Evolutionary conservation across 2,329 filamentous ascomycete species (phyloP).

Genomic region (Alternaria brassicae): DNA sequence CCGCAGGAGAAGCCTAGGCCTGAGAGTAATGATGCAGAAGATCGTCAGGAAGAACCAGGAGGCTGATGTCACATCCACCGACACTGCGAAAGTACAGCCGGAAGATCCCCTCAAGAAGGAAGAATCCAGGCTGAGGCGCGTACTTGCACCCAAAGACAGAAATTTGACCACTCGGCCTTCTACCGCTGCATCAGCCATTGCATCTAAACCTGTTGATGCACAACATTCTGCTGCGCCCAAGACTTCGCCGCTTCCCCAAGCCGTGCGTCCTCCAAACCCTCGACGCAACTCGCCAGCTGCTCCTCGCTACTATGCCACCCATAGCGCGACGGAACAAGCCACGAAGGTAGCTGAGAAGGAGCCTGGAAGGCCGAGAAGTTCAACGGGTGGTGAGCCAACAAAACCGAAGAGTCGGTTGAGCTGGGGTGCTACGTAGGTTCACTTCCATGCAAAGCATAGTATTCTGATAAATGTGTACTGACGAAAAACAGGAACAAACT

Average conservation of each 20-base stretch:
- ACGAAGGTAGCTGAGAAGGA: neutral
- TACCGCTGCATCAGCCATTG: neutral
- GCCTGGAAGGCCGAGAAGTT: slow-evolving; percentile 12
- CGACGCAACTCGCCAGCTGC: neutral
- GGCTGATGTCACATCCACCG: slow-evolving; percentile 1
- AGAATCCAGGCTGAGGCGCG: slow-evolving; percentile 6
- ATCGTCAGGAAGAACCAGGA: slow-evolving; percentile 34
- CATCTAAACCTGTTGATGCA: neutral
- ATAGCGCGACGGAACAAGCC: neutral
- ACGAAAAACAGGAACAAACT: slow-evolving; percentile 19
- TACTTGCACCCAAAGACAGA: slow-evolving; percentile 10
- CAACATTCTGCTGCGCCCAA: neutral
- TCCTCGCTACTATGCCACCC: slow-evolving; percentile 26
- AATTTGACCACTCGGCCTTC: slow-evolving; percentile 7
- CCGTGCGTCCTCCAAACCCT: neutral
- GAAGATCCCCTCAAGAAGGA: neutral
- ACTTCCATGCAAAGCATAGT: neutral
- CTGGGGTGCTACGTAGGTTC: slow-evolving; percentile 37
- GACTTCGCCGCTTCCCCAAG: neutral
- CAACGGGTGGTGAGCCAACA: slow-evolving; percentile 3
- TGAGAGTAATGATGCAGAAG: slow-evolving; percentile 41
- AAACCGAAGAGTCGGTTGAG: slow-evolving; percentile 24
- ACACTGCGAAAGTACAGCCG: neutral
- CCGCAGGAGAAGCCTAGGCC: slow-evolving; percentile 29
- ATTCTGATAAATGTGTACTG: neutral